Base-by-base conservation (phyloP, 2,329 filamentous ascomycete species). In the Penicillium hordei region DNA sequence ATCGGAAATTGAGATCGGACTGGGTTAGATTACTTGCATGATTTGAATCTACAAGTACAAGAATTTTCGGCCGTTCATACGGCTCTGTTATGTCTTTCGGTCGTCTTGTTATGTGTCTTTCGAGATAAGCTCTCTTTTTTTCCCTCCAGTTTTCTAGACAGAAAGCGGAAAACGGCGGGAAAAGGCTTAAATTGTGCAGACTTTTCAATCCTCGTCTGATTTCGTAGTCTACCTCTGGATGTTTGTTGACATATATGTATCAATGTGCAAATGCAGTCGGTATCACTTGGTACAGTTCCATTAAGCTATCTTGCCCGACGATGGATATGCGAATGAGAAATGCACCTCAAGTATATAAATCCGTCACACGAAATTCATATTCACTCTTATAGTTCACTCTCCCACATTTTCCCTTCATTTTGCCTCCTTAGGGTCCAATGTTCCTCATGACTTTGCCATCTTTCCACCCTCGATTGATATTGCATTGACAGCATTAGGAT, bases 401-500 rank as follows among this genome's bases (percentile, higher is more conserved):
- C 44, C 23, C 31, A 34, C 12, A 17, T 46, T 17, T 1, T 31
- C 13, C n/a, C 13, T 46, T 23, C 45, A 48, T n/a, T 23, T 34
- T 25, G 5, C 23, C 21, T 17, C 29, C 29, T 48, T 8, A 3
- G 31, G 21, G 21, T 25, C 31, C 31, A n/a, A 10, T 10, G 15
- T 34, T 25, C 31, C 31, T 34, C 45, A 4, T 48, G 13, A n/a
- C 19, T 34, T 23, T 7, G 2, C 15, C 29, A 4, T 34, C 25
- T 48, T 25, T n/a, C 19, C 44, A 23, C 29, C 27, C 13, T 13
- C 40, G 36, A 34, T 31, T 55, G 17, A 7, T 51, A 50, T 55
- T 50, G 27, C n/a, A 51, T 39, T 39, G 25, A 27, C 38, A 33
- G n/a, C 29, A 53, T 53, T 48, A 27, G 39, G 21, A 45, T 49